Evolutionary conservation across 2,329 filamentous ascomycete genomes (phyloP), one percentile per base, ranked within the genome.

Genomic region (Ophiostoma angusticollis): DNA sequence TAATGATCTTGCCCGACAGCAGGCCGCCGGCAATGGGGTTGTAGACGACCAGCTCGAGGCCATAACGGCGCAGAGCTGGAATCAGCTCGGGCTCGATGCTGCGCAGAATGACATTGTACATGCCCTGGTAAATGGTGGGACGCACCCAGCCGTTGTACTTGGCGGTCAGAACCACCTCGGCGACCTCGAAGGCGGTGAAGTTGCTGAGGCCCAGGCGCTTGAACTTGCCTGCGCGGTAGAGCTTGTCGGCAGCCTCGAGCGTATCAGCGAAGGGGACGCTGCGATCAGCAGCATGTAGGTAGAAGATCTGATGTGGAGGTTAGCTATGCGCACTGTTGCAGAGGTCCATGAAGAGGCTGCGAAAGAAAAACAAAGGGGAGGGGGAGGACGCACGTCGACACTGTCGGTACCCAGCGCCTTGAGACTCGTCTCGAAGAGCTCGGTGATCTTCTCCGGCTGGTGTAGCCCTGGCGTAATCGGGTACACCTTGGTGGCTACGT

Each of bases 401-500:
- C 67, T 72, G 46, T 86, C 72, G 0, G 80, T 78, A 4, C 74
- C 74, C 24, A 91, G 63, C 54, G 86, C 80, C 49, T 70, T 70
- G 51, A 89, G 53, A 44, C 76, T 82, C 35, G 64, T 72, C 53
- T 83, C 72, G 14, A 86, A 64, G 18, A 71, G 70, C 50, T 71
- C 69, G 1, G 69, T 64, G n/a, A 87, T 59, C 41, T 70, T 70
- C 6, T 72, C 70, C 0, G 72, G 68, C 32, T 71, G 67, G 56
- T 89, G 80, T 0, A 59, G 65, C 1, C 78, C 76, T 1, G 69
- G 63, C 6, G 63, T 50, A 1, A 44, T 40, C 0, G 83, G 81
- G 52, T 86, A 89, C 46, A 74, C 63, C 57, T 93, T 93, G 11
- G 85, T 93, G 11, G 84, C 86, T 42, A 91, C 57, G 1, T 71